phyloP scores from a whole-genome alignment of 495 filamentous ascomycete species.

The Aspergillus asperescens region DNA sequence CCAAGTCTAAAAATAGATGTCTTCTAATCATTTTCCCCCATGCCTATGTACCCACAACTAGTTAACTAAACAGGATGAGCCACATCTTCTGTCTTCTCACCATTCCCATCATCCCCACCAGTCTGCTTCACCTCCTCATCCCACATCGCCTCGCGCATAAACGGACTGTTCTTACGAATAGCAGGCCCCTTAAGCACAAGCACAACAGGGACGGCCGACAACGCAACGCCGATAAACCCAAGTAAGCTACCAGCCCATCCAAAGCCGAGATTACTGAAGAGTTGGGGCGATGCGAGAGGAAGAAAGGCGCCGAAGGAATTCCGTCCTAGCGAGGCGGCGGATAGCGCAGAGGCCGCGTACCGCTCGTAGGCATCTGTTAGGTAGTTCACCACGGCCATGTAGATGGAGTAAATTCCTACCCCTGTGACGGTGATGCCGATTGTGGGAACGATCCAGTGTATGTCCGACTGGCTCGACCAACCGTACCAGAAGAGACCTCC shows the following conservation, averaged over 20 bases:
- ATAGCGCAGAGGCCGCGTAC: conserved; percentile 35
- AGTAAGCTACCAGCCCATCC: conserved; percentile 42
- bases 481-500: conserved; percentile 42
- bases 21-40: too few species aligned
- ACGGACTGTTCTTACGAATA: conserved; percentile 31
- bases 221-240: conserved; percentile 35
- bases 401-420: conserved; percentile 42
- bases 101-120: conserved; percentile 14
- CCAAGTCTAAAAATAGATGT: too few species aligned
- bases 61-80: too few species aligned
- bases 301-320: conserved; percentile 33
- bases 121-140: conserved; percentile 20
- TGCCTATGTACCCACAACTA: too few species aligned
- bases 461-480: conserved; percentile 28
- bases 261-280: conserved; percentile 39
- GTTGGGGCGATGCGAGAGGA: conserved; percentile 33
- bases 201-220: conserved; percentile 36
- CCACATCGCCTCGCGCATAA: conserved; percentile 30
- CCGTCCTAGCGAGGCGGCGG: conserved; percentile 31
- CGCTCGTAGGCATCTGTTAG: conserved; percentile 44
- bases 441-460: conserved; percentile 41
- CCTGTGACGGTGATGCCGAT: conserved; percentile 30
- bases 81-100: not conserved
- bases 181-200: conserved; percentile 33
- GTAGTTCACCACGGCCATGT: conserved; percentile 46